Conservation (phyloP, 805 yeast genomes). For the Kodamaea kakaduensis region DNA sequence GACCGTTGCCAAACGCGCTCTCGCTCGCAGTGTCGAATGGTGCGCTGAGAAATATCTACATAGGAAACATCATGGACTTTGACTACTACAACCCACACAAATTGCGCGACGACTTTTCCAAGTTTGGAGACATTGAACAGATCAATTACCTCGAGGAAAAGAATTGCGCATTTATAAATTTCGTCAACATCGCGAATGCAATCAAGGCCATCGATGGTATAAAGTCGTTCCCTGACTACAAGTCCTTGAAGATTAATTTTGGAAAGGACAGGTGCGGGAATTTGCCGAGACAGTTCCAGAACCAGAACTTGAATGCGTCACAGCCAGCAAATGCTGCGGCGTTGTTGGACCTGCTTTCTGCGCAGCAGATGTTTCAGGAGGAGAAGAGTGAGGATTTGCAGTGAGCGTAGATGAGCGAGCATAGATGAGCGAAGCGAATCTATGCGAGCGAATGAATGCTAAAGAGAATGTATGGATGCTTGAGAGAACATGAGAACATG, state of each 20-base stretch:
- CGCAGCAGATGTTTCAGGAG: slow-evolving; percentile 17
- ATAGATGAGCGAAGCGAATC: too few relatives aligned
- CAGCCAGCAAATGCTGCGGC: slow-evolving; percentile 8
- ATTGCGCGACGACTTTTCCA: slow-evolving; percentile 67
- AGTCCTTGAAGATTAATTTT: slow-evolving; percentile 62
- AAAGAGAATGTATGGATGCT: too few relatives aligned
- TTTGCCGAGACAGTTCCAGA: slow-evolving; percentile 72
- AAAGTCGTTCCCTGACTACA: slow-evolving; percentile 62
- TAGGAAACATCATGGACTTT: slow-evolving; percentile 60
- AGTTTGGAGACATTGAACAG: slow-evolving; percentile 93
- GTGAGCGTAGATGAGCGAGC: slow-evolving; percentile 21
- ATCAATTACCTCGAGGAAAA: slow-evolving; percentile 81
- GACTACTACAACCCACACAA: slow-evolving; percentile 53
- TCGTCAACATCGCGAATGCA: slow-evolving; percentile 86
- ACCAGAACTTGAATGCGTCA: slow-evolving; percentile 12
- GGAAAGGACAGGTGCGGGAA: slow-evolving; percentile 75
- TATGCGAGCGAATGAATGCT: too few relatives aligned
- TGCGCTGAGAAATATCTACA: slow-evolving; percentile 88
- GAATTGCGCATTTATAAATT: slow-evolving; percentile 87
- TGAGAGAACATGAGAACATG: too few relatives aligned
- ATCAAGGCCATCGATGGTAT: slow-evolving; percentile 90
- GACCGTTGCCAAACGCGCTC: slow-evolving; percentile 82
- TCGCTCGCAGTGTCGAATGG: slow-evolving; percentile 90
- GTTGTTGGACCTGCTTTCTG: slow-evolving; percentile 14
- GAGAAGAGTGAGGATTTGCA: too few relatives aligned